Base-by-base conservation (phyloP, 202 grass and related monocot species). In the Digitaria exilis region DNA sequence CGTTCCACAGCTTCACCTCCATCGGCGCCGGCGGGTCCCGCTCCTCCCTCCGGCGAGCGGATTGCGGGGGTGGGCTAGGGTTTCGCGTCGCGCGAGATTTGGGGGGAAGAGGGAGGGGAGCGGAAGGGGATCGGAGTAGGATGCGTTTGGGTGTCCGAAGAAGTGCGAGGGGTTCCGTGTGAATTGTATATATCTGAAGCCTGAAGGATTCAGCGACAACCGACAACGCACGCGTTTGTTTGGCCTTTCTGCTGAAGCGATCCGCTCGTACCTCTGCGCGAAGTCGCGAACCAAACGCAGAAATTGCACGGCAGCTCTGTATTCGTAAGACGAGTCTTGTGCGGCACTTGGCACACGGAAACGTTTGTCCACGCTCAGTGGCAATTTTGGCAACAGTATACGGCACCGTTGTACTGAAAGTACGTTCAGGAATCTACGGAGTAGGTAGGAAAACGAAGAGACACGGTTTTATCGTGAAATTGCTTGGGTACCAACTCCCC, bases 1-100 rank as follows among this genome's bases (percentile, higher is more conserved):
- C 96, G 65, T 91, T 86, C 93, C 93, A 98, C 49, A 92, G 83
- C 70, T 93, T 94, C 73, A 94, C 96, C 91, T 98, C 96, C 96
- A 96, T 96, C 15, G 21, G 7, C 39, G 54, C n/a, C 57, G 65
- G 66, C 59, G 59, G 32, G 19, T 5, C 11, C 54, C 28, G 19
- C 4, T 56, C 22, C 39, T 25, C 43, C 21, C 69, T 75, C 75
- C 48, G 66, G 67, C 84, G 50, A 30, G 57, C 66, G 74, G 50
- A 82, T 82, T 46, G 31, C 25, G 39, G 39, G 59, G 11, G 24
- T 1, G 54, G 42, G 16, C 76, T 89, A 85, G 84, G 87, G 82
- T 92, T 89, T 54, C 64, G 49, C 16, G 57, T 34, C 25, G 84
- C n/a, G 65, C 43, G 51, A 62, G 80, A 79, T 68, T 79, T 74